These are phyloP conservation scores for Sicyos edulis DNA, from an alignment of 306 rosid genomes.

Conservation along the genomic window DNA sequence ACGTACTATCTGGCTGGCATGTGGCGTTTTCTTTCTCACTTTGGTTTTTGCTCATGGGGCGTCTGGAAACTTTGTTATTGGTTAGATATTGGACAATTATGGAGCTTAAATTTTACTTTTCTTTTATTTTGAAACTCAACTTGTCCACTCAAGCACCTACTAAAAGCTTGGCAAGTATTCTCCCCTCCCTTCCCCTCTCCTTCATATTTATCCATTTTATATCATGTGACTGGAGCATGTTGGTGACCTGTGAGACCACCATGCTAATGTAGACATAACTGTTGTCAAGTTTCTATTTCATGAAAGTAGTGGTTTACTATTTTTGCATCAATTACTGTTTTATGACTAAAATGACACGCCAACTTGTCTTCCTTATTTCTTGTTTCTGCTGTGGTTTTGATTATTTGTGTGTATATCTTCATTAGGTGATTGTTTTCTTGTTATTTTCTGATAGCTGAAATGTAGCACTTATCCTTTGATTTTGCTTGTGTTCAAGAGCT, in stretches of 20 bases:
- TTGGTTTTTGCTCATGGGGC: constrained; percentile 12
- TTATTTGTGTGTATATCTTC: not conserved
- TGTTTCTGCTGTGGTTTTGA: not conserved
- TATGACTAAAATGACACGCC: not conserved
- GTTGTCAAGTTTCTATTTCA: not conserved
- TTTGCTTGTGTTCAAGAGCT: constrained; percentile 2
- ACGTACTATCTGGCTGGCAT: not conserved
- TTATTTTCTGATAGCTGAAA: not conserved
- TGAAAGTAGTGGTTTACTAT: not conserved
- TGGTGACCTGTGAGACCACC: not conserved
- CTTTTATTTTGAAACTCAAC: constrained; percentile 4
- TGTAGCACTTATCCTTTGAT: not conserved
- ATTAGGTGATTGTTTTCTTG: not conserved
- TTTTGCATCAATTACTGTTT: not conserved
- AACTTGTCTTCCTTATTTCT: not conserved
- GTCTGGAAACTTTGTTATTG: not conserved
- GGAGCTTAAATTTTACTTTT: not conserved
- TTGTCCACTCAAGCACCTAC: not conserved
- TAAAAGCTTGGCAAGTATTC: not conserved
- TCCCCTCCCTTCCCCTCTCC: not conserved
- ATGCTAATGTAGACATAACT: constrained; percentile 1
- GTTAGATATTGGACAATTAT: not conserved
- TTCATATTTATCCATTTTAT: not conserved
- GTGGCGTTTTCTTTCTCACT: constrained; percentile 1
- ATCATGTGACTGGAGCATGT: not conserved